Evolutionary conservation across 345 rosid species (phyloP), one percentile per base, ranked within the genome.

Genomic region (Kandelia obovata): DNA sequence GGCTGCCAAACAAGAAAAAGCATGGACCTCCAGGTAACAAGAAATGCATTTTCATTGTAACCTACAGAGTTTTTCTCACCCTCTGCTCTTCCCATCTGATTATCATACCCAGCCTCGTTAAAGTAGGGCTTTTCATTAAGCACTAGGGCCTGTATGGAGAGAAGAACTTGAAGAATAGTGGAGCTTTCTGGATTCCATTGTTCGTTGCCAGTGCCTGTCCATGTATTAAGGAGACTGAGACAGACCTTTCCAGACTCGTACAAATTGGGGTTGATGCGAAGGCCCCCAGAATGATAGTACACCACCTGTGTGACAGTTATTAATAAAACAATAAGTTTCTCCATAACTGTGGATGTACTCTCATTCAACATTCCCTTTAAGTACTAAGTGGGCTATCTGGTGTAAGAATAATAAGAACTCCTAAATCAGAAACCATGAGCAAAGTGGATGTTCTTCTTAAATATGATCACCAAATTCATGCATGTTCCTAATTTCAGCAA

Each of bases 61-160:
- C 89, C 82, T 39, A 85, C 75, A 0, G 99, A 95, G 83, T 95
- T 95, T 70, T 81, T 87, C 88, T 95, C 99, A 71, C 97, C 99
- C 68, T 95, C 97, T 0, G 81, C 81, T 81, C 83, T 80, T 43
- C 99, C 99, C 26, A 89, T 53, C 71, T 90, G 99, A 72, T 79
- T 83, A 71, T 95, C 96, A 21, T 85, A 92, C 43, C 99, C 97
- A 56, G 99, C 97, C 80, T 95, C 97, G 16, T 95, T 95, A 79
- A 92, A 95, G 77, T 95, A 95, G 21, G 99, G 99, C 71, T 89
- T 88, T 68, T 90, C 96, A 66, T 95, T 95, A n/a, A 95, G 92
- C 81, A 95, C 99, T 19, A 95, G 96, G 56, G 96, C 96, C 73
- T 95, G 99, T 62, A 95, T 88, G 66, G 99, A 95, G 30, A 95